Percentiles rank a stretch among this genome's conserved stretches.
Conservation (phyloP, 768 basidiomycete species). For the Amyloporia xantha region DNA sequence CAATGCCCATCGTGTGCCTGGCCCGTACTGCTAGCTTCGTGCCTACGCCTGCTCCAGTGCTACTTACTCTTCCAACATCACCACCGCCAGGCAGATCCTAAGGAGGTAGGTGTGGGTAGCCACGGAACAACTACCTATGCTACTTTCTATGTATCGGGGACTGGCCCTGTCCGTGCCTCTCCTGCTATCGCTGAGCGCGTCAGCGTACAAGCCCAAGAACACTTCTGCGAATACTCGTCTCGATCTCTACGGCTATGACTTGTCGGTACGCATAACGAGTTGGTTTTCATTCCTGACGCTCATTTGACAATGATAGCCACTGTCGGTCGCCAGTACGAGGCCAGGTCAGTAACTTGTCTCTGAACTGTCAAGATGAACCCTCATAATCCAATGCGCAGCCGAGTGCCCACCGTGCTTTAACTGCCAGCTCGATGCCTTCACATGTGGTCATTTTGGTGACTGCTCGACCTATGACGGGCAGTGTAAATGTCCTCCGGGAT, state of each 20-base stretch:
- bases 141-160: no score
- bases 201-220: neutral
- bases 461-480: constrained; percentile 93
- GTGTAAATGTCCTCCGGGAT: constrained; percentile 96
- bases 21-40: no score
- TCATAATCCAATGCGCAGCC: constrained; percentile 10
- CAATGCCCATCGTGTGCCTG: no score
- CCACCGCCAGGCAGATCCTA: no score
- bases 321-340: constrained; percentile 8
- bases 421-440: constrained; percentile 86
- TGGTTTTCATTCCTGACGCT: neutral
- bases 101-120: no score
- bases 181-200: neutral
- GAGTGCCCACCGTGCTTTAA: constrained; percentile 92
- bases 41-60: no score
- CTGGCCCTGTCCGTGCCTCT: no score
- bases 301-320: constrained; percentile 3
- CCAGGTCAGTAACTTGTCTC: constrained; percentile 8
- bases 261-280: constrained; percentile 4
- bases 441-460: constrained; percentile 85
- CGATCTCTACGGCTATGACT: constrained; percentile 1
- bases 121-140: no score
- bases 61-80: no score
- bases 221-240: neutral
- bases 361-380: neutral